phyloP scores from a whole-genome alignment of 202 grass and related monocot species.

The Zizania palustris region DNA sequence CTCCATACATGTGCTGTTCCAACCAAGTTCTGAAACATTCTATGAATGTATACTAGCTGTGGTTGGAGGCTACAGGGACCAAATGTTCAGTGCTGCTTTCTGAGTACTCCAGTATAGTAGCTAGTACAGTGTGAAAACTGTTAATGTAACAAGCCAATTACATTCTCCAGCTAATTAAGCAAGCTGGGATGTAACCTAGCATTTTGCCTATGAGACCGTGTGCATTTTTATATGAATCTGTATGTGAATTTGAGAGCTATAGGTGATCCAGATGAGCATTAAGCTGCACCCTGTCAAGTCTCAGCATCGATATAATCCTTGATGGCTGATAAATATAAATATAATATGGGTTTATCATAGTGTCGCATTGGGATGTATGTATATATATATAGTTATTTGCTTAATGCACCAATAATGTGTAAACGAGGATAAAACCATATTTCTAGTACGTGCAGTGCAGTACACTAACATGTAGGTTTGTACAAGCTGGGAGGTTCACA shows the following conservation, averaged over 20 bases:
- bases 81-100: background rate
- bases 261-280: background rate
- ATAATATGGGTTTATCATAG: background rate
- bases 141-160: background rate
- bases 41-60: constrained; percentile 30
- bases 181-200: background rate
- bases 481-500: background rate
- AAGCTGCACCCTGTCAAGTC: no score
- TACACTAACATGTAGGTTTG: background rate
- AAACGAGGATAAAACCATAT: background rate
- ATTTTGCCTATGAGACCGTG: background rate
- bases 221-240: background rate
- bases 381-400: background rate
- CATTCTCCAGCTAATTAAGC: background rate
- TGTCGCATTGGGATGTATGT: background rate
- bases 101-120: no score
- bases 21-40: constrained; percentile 31
- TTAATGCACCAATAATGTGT: background rate
- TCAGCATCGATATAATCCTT: background rate
- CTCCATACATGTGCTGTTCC: constrained; percentile 38
- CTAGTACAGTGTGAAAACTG: background rate
- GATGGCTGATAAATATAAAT: background rate
- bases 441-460: background rate
- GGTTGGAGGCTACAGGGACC: constrained; percentile 1
- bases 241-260: background rate